Percentiles rank a stretch among this genome's conserved stretches.
Conservation (phyloP, 371 early-diverging fungal species). For the Rhizopus stolonifer region DNA sequence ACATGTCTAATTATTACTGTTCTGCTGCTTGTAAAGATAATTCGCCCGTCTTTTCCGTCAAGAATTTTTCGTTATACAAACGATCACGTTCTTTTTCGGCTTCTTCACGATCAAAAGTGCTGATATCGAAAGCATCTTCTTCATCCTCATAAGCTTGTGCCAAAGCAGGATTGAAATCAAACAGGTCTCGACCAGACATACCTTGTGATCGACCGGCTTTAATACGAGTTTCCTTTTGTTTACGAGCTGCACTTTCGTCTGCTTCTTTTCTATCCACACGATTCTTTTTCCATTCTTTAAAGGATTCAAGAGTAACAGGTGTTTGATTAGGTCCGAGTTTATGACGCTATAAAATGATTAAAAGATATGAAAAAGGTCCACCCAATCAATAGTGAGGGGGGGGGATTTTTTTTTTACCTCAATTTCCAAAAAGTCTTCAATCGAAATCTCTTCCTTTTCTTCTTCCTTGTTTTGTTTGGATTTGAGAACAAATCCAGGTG, state of each 20-base stretch:
- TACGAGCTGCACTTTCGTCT: constrained; percentile 63
- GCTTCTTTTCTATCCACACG: constrained; percentile 76
- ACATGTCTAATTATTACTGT: neutral
- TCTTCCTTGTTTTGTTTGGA: constrained; percentile 78
- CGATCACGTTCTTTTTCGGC: no score
- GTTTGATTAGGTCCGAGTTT: constrained; percentile 91
- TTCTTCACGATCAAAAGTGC: no score
- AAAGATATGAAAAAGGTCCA: no score
- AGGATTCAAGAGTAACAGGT: constrained; percentile 95
- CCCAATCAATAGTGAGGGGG: no score
- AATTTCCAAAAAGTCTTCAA: constrained; percentile 95
- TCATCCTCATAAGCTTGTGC: constrained; percentile 74
- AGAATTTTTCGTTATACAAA: no score
- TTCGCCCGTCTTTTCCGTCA: constrained; percentile 22
- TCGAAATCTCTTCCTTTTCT: constrained; percentile 79
- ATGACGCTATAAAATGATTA: constrained; percentile 90
- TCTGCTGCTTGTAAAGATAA: constrained; percentile 19
- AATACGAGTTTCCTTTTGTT: constrained; percentile 87
- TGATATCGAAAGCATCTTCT: no score
- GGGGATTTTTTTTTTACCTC: no score
- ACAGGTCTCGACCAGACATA: constrained; percentile 97
- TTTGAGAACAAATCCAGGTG: constrained; percentile 96
- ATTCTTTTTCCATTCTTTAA: constrained; percentile 94
- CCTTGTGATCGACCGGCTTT: constrained; percentile 90
- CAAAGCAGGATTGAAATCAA: constrained; percentile 95